Evolutionary conservation across 768 basidiomycete species (phyloP), one percentile per base, ranked within the genome.

Genomic region (Ephemerocybe angulata): DNA sequence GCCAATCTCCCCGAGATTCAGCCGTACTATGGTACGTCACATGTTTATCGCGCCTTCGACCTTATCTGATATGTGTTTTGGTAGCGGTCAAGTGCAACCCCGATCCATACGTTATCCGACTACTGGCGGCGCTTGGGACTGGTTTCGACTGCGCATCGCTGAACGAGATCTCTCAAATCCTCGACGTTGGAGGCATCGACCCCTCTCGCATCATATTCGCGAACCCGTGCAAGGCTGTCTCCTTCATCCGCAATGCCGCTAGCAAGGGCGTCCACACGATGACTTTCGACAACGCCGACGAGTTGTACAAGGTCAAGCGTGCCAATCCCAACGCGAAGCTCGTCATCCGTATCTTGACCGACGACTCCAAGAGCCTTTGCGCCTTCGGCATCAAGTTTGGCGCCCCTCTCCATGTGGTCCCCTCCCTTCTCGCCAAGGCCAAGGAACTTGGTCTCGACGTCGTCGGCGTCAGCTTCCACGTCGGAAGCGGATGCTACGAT

Each of bases 251-350:
- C 47, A 82, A 84, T 62, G 90, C 97, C 15, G 85, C 86, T 38
- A 84, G 81, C 62, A 71, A 76, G 29, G 86, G 89, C 21, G 95
- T 98, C 50, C 81, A 92, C 66, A 85, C 81, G 74, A 97, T 98
- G 96, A 98, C 96, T 4, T 99, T 99, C 67, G 97, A 99, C 76
- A 99, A 98, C 71, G 82, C 83, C 37, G 97, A 99, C 72, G 97
- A 99, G 68, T 76, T 99, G 17, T 82, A 88, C 83, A 99, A 99
- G 75, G 84, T 98, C 57, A 84, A 89, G 17, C 86, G 88, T 30
- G 72, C 78, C 4, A 85, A 94, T 68, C 91, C 94, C 0, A 63
- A 70, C 29, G 95, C 97, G 8, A 86, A 91, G 71, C 83, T 97
- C 44, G 85, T 98, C 62, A 72, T 98, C 33, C 91, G 97, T 61